Evolutionary conservation across 306 rosid genomes (phyloP).

Genomic region (Rosa lucieae): DNA sequence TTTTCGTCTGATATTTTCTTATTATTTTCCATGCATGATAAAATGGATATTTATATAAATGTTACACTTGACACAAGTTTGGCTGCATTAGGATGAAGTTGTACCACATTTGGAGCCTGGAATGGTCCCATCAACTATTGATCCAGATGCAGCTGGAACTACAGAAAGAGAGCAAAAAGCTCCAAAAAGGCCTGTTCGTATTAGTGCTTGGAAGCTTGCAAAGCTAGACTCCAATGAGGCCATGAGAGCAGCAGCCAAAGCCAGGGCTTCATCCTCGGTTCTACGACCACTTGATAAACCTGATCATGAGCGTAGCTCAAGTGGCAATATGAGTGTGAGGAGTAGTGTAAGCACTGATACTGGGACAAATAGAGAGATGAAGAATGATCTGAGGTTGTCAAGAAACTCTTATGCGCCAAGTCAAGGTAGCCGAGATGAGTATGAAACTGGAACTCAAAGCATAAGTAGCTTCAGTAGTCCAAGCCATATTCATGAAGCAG

Average conservation of each 20-base stretch:
- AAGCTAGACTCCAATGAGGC: slow-evolving; percentile 87
- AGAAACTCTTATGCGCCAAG: slow-evolving; percentile 73
- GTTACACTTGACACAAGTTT: slow-evolving; percentile 24
- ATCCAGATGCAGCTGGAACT: slow-evolving; percentile 86
- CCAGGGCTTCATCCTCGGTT: slow-evolving; percentile 98
- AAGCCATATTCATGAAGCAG: slow-evolving; percentile 79
- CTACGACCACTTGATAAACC: slow-evolving; percentile 74
- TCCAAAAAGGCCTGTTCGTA: slow-evolving; percentile 78
- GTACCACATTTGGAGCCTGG: slow-evolving; percentile 99
- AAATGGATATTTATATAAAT: neutral
- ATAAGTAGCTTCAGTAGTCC: slow-evolving; percentile 97
- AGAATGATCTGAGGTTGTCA: slow-evolving; percentile 59
- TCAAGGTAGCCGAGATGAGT: slow-evolving; percentile 88
- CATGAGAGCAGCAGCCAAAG: slow-evolving; percentile 85
- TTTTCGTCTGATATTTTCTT: neutral
- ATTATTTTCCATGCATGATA: neutral
- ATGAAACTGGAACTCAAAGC: slow-evolving; percentile 94
- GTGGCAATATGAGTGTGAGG: slow-evolving; percentile 83
- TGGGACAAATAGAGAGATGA: slow-evolving; percentile 67
- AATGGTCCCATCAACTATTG: slow-evolving; percentile 93
- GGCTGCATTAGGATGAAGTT: slow-evolving; percentile 77
- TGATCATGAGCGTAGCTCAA: slow-evolving; percentile 75
- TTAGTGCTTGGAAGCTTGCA: slow-evolving; percentile 97
- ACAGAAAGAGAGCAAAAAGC: slow-evolving; percentile 67
- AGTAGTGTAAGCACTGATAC: slow-evolving; percentile 85